Base-by-base conservation (phyloP, 768 basidiomycete genomes). In the Lentinula boryana region DNA sequence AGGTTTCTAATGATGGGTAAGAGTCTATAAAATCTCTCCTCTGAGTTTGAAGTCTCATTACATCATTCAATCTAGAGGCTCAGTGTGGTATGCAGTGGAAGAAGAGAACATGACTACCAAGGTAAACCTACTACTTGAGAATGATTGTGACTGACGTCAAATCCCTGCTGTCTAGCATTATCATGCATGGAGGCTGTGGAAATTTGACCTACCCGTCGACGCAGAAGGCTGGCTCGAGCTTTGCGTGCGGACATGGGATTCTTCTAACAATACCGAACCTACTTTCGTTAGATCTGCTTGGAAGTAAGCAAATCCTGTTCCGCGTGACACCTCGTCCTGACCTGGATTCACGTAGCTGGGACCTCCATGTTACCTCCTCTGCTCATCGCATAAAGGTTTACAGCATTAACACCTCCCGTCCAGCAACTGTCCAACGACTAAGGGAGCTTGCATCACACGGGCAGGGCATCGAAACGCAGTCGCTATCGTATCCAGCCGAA, bases 181-280 rank as follows among this genome's bases (percentile, higher is more conserved):
- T 65, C 75, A 82, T 57, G 80, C 81, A 0, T 83, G 80, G 80
- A 68, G 83, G 49, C 72, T 83, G 15, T 83, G 82, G 82, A 77
- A 74, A 62, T 77, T 81, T 46, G 74, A 78, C 12, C 58, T 84
- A 0, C 81, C 81, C 5, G 78, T 82, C 41, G 79, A 80, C 44
- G 81, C 81, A 4, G 80, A 84, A 63, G 82, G 82, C 5, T 83
- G 82, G 80, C 74, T 82, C 40, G 81, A 83, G 63, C 78, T 83
- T 70, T 80, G 79, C 60, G 80, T 80, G 21, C 78, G 82, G 53
- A 78, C 79, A 0, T 84, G 82, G 82, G 82, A 83, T 63, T 80
- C 80, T n/a, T 79, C 80, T 7, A 80, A 80, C 69, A 83, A 84
- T 64, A 83, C 81, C 2, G 78, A 83, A 67, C 82, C 82, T 16